Base-by-base conservation (phyloP, 495 filamentous ascomycete species). In the Penicillium canariense region DNA sequence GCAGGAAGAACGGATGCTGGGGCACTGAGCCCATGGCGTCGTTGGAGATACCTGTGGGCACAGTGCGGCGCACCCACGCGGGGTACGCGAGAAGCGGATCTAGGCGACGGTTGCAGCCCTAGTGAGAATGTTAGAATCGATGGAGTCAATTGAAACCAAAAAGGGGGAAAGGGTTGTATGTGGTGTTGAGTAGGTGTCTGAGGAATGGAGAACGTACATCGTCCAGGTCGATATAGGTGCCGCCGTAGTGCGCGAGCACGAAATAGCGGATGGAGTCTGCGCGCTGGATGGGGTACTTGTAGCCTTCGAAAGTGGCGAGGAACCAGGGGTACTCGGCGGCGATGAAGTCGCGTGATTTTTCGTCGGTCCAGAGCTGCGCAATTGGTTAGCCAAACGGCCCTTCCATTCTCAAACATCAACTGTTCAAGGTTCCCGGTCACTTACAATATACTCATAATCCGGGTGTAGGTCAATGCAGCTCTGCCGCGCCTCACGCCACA, bases 241-340 rank as follows among this genome's bases (percentile, higher is more conserved):
- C 91, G 46, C 91, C 91, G 63, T 84, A 95, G 63, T 88, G 84
- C 18, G 83, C 80, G 28, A 96, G 76, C n/a, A 94, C 76, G 62
- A 96, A 96, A 69, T 96, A 96, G 18, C 91, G 82, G 46, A 95
- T 91, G 3, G 89, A 80, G 64, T 96, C 91, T 32, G 91, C 91
- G 46, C 91, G 85, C 69, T 95, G 89, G 52, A 96, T 93, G 6
- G 86, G 83, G 63, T 87, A 90, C 23, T 76, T 79, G 71, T 96
- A 96, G 63, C 78, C 78, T 62, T 91, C 88, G 60, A 88, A 96
- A 1, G 89, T 91, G 25, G 83, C 82, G 27, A 93, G 78, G 75
- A 96, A 96, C 88, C 89, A 95, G 1, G 88, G 83, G 61, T 96
- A 94, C 70, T 91, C 81, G 28, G 74, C 71, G 39, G 82, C 80